Evolutionary conservation across 495 filamentous ascomycete genomes (phyloP), one percentile per base, ranked within the genome.

Genomic region (Aspergillus bertholletiae): DNA sequence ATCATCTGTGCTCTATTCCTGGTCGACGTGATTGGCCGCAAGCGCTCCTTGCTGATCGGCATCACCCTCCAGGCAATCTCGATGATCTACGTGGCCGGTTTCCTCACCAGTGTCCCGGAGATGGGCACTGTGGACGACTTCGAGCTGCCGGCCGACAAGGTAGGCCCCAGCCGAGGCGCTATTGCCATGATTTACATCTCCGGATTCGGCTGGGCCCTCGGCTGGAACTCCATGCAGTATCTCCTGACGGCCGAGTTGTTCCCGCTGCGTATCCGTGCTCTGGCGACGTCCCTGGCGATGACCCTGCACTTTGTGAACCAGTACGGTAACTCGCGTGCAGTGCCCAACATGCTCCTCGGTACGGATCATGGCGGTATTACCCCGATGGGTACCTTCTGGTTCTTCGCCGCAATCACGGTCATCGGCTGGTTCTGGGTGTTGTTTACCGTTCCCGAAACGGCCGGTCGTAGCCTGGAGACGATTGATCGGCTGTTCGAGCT

Each of bases 221-320:
- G 87, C 46, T 90, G 86, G 85, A 89, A 88, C 62, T 79, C 75
- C 5, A 87, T 89, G 74, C 88, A 88, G 60, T 92, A 89, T 54
- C 77, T 92, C 1, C 75, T 90, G 45, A 88, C 85, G 21, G 83
- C 86, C 0, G 88, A 92, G 62, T 77, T 92, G 28, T 92, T 88
- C 69, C 87, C 88, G 2, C 71, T 88, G 27, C 69, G 75, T 5
- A 78, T 78, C 52, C 74, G 74, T 21, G 74, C 74, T 7, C 59
- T 78, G 21, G 66, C 66, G 7, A 76, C 73, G 0, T 74, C 71
- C 17, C 49, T 71, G 23, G 65, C 73, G 7, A 78, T 78, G 74
- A 76, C 73, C 1, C 74, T 89, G 50, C 86, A 90, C 62, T 89
- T 88, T 64, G 85, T 74, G 34, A 87, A 87, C 57, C 87, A 90